A percentile compares a stretch with the other conserved stretches of the same genome.
These are phyloP conservation scores for Lipomyces kockii DNA, from an alignment of 805 yeast genomes.

Conservation along the genomic window DNA sequence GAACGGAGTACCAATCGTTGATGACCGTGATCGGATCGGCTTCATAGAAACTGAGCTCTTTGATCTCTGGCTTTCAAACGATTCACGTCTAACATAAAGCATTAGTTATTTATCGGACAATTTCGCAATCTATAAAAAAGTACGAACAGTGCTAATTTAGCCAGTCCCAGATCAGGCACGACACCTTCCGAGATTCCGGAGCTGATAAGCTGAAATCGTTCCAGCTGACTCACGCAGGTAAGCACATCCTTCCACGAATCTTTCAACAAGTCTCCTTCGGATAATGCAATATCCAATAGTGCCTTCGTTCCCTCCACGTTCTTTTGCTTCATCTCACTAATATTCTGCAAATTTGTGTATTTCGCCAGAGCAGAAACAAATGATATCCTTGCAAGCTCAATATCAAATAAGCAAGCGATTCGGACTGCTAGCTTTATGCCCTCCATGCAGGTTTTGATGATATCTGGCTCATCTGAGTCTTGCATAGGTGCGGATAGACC, in stretches of 20 bases:
- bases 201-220: slow-evolving; percentile 83
- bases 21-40: slow-evolving; percentile 11
- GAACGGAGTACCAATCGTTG: slow-evolving; percentile 23
- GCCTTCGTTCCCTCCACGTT: slow-evolving; percentile 80
- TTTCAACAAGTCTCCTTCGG: slow-evolving; percentile 75
- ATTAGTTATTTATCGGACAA: background rate
- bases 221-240: slow-evolving; percentile 84
- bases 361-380: slow-evolving; percentile 89
- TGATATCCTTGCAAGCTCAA: slow-evolving; percentile 83
- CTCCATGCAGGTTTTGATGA: slow-evolving; percentile 65
- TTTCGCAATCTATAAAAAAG: background rate
- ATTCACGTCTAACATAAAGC: slow-evolving; percentile 35
- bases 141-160: slow-evolving; percentile 58
- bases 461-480: slow-evolving; percentile 78
- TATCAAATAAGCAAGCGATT: slow-evolving; percentile 80
- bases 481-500: slow-evolving; percentile 93
- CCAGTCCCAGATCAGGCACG: slow-evolving; percentile 83
- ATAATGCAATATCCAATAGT: slow-evolving; percentile 73
- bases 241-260: slow-evolving; percentile 85
- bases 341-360: slow-evolving; percentile 78
- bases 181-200: slow-evolving; percentile 83
- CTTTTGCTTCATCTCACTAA: slow-evolving; percentile 75
- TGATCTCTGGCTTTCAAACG: slow-evolving; percentile 36
- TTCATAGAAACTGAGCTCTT: slow-evolving; percentile 15
- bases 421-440: slow-evolving; percentile 84